phyloP scores from a whole-genome alignment of 176 grass and related monocot species.

The Carex littledalei region DNA sequence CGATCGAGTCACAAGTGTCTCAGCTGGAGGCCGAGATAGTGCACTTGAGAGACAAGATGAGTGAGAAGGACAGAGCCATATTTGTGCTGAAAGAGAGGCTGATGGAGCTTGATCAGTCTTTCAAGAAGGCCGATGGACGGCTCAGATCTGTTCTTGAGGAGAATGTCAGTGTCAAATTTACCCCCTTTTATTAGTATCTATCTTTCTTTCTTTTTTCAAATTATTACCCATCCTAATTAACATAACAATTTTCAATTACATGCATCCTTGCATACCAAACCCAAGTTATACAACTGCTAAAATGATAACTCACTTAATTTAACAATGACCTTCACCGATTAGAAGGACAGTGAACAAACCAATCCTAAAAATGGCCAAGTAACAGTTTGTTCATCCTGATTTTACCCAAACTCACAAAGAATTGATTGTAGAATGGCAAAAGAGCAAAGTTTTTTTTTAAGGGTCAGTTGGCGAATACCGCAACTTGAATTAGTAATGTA shows the following conservation, averaged over 20 bases:
- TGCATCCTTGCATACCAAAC: background rate
- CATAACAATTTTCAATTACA: background rate
- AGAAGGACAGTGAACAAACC: too few species aligned
- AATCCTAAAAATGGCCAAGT: too few species aligned
- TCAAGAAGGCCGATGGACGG: constrained; percentile 59
- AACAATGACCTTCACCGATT: too few species aligned
- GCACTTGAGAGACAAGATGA: constrained; percentile 41
- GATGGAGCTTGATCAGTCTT: constrained; percentile 50
- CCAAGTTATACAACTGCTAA: background rate
- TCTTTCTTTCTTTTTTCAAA: background rate
- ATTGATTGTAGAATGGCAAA: too few species aligned
- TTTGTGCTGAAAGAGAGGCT: constrained; percentile 68
- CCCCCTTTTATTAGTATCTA: background rate
- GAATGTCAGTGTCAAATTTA: constrained; percentile 40
- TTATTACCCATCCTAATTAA: background rate
- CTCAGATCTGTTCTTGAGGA: constrained; percentile 72
- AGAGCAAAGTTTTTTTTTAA: background rate
- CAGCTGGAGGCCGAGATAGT: constrained; percentile 67
- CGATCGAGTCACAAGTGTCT: constrained; percentile 62
- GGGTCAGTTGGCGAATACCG: background rate
- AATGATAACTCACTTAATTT: background rate
- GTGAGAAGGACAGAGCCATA: constrained; percentile 48
- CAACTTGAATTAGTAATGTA: background rate
- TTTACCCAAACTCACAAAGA: too few species aligned
- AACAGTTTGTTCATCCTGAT: too few species aligned